Base-by-base conservation (phyloP, 352 stramenopile species). In the Globisporangium camurandrum region DNA sequence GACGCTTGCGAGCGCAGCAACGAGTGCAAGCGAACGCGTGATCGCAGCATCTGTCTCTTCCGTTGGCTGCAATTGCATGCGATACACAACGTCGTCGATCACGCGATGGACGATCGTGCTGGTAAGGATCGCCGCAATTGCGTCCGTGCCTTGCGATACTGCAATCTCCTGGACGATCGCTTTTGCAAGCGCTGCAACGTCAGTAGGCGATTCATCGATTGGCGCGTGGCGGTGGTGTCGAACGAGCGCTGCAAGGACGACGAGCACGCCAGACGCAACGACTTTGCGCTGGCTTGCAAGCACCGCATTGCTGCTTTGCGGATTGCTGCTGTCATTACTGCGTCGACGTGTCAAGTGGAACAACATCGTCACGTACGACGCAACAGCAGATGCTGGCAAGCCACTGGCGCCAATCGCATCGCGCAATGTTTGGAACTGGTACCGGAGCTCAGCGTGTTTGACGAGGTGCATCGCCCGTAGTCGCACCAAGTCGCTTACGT, bases 381-480 rank as follows among this genome's bases (percentile, higher is more conserved):
- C 51, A 1, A 75, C 60, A 3, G 67, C 77, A n/a, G 67, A 59
- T 8, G 58, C 40, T 2, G 77, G 69, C 3, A 88, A 49, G 14
- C 73, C 71, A 34, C 20, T 51, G 0, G 49, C 36, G 0, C 72
- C 70, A 3, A 87, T 46, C 19, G 62, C 71, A 16, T 83, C 69
- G 31, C 78, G 75, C 22, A 77, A 63, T 9, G 70, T 57, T 36
- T 77, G 79, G 40, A 89, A 82, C 33, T 89, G 77, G 44, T 86
- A 71, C 0, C 66, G 72, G 6, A 92, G 57, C 31, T 88, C 77
- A 2, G 89, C 51, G 30, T 78, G 74, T 55, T 88, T 88, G 42
- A 88, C 68, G 30, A 86, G 60, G 26, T 88, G 74, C 71, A 92
- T 89, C 9, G 77, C 71, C 0, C 75, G 75, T 7, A 87, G 51